Percentiles rank a stretch among this genome's conserved stretches.
phyloP scores from a whole-genome alignment of 345 rosid genomes.

The Trapa bicornis region DNA sequence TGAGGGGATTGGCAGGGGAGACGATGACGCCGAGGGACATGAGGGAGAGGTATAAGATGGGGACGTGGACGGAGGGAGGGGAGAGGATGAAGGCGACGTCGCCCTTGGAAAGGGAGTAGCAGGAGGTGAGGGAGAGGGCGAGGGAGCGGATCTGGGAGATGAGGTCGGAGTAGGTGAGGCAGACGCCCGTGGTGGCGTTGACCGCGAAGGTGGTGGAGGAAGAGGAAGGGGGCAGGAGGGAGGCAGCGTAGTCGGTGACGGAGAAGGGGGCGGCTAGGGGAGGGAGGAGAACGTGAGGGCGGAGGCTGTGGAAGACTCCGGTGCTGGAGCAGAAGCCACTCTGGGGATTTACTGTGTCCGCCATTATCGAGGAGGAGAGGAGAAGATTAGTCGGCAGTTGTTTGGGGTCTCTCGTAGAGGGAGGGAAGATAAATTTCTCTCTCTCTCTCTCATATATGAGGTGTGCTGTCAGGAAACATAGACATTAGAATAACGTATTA shows the following conservation, averaged over 20 bases:
- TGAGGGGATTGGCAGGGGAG: conserved; percentile 63
- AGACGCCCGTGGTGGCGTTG: conserved; percentile 29
- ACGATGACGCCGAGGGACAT: conserved; percentile 55
- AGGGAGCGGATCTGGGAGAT: conserved; percentile 32
- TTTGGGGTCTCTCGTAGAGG: too few relatives aligned
- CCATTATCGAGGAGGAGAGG: background rate
- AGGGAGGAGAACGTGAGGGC: conserved; percentile 40
- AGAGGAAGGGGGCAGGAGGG: conserved; percentile 31
- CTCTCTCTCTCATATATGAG: too few relatives aligned
- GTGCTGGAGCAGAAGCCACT: conserved; percentile 42
- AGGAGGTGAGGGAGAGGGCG: conserved; percentile 26
- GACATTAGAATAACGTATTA: too few relatives aligned
- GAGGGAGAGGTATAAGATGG: conserved; percentile 58
- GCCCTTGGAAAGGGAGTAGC: conserved; percentile 26
- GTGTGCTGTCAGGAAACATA: too few relatives aligned
- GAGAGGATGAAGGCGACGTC: conserved; percentile 60
- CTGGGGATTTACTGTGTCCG: conserved; percentile 17
- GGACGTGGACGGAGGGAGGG: conserved; percentile 50
- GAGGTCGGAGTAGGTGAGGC: conserved; percentile 36
- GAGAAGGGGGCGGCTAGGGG: conserved; percentile 42
- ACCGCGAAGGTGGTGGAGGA: conserved; percentile 24
- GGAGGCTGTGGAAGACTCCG: conserved; percentile 36
- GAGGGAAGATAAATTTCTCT: too few relatives aligned
- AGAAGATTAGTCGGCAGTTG: too few relatives aligned
- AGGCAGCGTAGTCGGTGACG: conserved; percentile 26